Evolutionary conservation across 202 grass and related monocot species (phyloP), one percentile per base, ranked within the genome.

Genomic region (Musa balbisiana): DNA sequence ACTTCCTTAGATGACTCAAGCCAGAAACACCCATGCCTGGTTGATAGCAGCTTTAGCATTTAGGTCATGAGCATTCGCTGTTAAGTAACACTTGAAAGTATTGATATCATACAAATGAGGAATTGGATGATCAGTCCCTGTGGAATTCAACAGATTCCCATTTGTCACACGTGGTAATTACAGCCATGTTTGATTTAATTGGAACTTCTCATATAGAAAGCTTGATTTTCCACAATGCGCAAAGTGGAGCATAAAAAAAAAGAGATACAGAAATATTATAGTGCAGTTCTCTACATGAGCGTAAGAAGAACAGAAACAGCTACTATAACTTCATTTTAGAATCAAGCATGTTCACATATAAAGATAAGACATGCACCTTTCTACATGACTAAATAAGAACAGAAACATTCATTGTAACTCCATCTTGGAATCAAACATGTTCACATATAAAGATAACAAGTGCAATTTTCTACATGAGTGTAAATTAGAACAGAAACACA

Each of bases 21-120:
- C 49, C 10, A 65, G 11, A 84, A 85, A 58, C 50, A 53, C 72
- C 73, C 81, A 77, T 85, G 84, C 94, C 88, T 94, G 94, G 78
- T 98, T 98, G 79, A 98, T 98, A 66, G 91, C 85, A 71, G 91
- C 82, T 88, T 70, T 88, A 80, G 73, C 29, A 43, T 71, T 87
- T 60, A 74, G 82, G 52, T 92, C 91, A 62, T 87, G 86, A 13
- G 72, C 58, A 78, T 93, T 89, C 81, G 88, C 76, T 33, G 88
- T 84, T 81, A 98, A 89, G 80, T 83, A 98, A 84, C 94, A 93
- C 84, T 84, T 85, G 81, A 98, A 98, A 91, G 88, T 98, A 82
- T 92, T 98, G 79, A 93, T 85, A 86, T 93, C 94, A 74, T 93
- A 98, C 49, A 98, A 80, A 88, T 98, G 94, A 76, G 94, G 88